Evolutionary conservation across 1,284 basidiomycete genomes (phyloP), one percentile per base, ranked within the genome.

Genomic region (Nidula niveotomentosa): DNA sequence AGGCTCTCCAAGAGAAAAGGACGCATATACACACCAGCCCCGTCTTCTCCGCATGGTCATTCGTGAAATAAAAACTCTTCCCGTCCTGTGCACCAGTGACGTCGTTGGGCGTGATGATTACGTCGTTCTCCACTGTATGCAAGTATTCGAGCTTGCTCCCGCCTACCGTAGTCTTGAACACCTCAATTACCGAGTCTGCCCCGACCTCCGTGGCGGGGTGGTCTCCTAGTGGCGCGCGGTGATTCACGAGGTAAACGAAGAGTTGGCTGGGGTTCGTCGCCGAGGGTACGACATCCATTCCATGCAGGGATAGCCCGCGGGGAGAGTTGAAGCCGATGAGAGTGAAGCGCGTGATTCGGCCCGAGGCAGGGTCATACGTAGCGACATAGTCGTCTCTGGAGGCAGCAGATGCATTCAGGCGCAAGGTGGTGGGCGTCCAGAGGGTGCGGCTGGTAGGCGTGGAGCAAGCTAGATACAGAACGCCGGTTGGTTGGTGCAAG

Each of bases 381-480:
- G 86, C 86, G 56, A 91, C 73, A 64, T 85, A 86, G 66, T 90
- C 86, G 17, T 65, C 62, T 18, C 74, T 64, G 7, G 70, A 74
- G 12, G 72, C 71, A 18, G 73, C 76, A 9, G 77, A 71, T 10
- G 70, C 69, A 53, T 88, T 80, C 17, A 86, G 65, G 41, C 71
- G 71, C 2, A 57, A 56, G 0, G 76, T 48, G 2, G 76, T 62
- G 2, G 90, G 89, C 0, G 75, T 69, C 88, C 90, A 92, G 48
- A 76, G 69, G 1, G 65, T 52, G 12, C 88, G 80, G 34, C 72
- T 76, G 2, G 65, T 64, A 1, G 73, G 80, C 0, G 77, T 78
- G 2, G 88, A 88, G 62, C 90, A 91, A 8, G 87, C 87, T 8
- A 89, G 76, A 64, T 88, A 91, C n/a, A 91, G 57, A 8, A 83